A percentile compares a stretch with the other conserved stretches of the same genome.
Evolutionary conservation across 331 rosid genomes (phyloP).

Genomic region (Dryas integrifolia): DNA sequence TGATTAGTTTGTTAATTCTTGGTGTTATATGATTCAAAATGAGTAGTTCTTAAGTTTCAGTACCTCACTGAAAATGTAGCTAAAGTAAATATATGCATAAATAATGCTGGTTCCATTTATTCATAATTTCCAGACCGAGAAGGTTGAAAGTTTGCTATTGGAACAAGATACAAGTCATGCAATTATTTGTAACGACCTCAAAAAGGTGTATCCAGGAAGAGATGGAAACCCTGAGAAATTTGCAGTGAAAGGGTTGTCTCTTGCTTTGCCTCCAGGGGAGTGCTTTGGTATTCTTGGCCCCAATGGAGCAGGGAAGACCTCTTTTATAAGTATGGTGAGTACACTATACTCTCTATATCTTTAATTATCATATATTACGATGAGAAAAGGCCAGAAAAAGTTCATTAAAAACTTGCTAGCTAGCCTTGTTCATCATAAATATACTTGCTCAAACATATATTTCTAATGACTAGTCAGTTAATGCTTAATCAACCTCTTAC

Average conservation of each 20-base stretch:
- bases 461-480: not conserved
- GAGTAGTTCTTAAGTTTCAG: too few species aligned
- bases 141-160: constrained; percentile 57
- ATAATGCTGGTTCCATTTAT: not conserved
- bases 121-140: constrained; percentile 48
- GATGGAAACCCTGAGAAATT: constrained; percentile 70
- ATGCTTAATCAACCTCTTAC: too few species aligned
- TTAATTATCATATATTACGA: not conserved
- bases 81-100: not conserved
- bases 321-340: constrained; percentile 81
- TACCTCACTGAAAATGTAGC: too few species aligned
- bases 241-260: constrained; percentile 76
- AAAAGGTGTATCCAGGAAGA: constrained; percentile 59
- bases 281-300: constrained; percentile 95
- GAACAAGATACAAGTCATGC: constrained; percentile 49
- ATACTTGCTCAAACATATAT: too few species aligned
- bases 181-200: constrained; percentile 50
- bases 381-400: too few species aligned
- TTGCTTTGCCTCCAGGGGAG: constrained; percentile 65
- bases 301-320: constrained; percentile 87
- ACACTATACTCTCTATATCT: constrained; percentile 5
- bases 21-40: too few species aligned
- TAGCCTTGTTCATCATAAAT: too few species aligned
- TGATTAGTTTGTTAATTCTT: too few species aligned
- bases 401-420: too few species aligned